Evolutionary conservation across 305 asterid genomes (phyloP), one percentile per base, ranked within the genome.

Genomic region (Fraxinus ornus): DNA sequence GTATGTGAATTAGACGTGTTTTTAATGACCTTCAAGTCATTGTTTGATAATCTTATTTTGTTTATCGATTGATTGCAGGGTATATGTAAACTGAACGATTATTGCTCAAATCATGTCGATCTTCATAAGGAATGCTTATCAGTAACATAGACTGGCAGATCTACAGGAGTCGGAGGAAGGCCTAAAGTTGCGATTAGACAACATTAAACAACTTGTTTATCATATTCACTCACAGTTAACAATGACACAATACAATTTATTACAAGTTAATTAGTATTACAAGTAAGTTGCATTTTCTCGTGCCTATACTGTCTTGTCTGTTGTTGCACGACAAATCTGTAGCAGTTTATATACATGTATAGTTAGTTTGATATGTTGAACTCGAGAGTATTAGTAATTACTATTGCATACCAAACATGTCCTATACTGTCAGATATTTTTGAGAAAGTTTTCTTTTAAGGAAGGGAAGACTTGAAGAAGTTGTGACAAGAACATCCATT

Each of bases 1-100:
- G 17, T 41, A 44, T 44, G 52, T 12, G 52, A 44, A 44, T 44
- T 44, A 44, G 17, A 12, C 55, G 17, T 47, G 32, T 15, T 7
- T 10, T 35, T 70, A 47, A 12, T 55, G 26, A 19, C 7, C 60
- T 68, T 8, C 21, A 13, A 22, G 26, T 74, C 47, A 3, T 32
- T 62, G 44, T 64, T n/a, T 64, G 26, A 55, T 22, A 10, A 60
- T 74, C 55, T n/a, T 72, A 28, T 44, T 17, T 37, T 12, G 68
- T 64, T 75, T 64, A 12, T 37, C 77, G 22, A 37, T 77, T 77
- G 64, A 72, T 70, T 82, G 86, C 90, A 87, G 90, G 88, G 5
- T 87, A 28, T 81, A 66, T 57, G 60, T 81, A 77, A 49, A 77
- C 7, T 87, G 81, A 87, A 55, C 9, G 75, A 76, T 41, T 81